These are phyloP conservation scores for Prunus mume DNA, from an alignment of 306 rosid species.

Conservation along the genomic window DNA sequence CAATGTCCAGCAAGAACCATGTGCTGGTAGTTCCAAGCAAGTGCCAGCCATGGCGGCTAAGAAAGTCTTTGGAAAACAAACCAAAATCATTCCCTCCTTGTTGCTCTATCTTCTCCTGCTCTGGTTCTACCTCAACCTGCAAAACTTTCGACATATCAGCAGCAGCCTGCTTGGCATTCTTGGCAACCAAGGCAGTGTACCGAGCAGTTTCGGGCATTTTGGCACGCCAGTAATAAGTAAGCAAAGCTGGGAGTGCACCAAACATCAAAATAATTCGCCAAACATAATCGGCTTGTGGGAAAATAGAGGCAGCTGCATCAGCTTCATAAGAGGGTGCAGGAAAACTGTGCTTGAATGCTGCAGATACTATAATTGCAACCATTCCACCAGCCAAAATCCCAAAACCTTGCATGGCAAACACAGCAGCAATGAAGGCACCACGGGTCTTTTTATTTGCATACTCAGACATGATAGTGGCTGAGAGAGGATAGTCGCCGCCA, in stretches of 20 bases:
- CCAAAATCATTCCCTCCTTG: slow-evolving; percentile 50
- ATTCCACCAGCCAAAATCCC: slow-evolving; percentile 80
- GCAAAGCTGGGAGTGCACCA: slow-evolving; percentile 74
- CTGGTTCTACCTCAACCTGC: slow-evolving; percentile 58
- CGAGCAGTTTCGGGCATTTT: slow-evolving; percentile 95
- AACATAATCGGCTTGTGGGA: slow-evolving; percentile 68
- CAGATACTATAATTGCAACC: slow-evolving; percentile 65
- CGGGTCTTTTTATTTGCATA: slow-evolving; percentile 84
- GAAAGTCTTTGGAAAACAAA: slow-evolving; percentile 51
- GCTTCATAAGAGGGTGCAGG: slow-evolving; percentile 49
- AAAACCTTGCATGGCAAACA: slow-evolving; percentile 93
- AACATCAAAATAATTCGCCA: slow-evolving; percentile 82
- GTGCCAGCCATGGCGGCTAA: slow-evolving; percentile 68
- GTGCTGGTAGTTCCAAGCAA: slow-evolving; percentile 70
- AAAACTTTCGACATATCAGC: slow-evolving; percentile 76
- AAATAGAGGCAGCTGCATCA: slow-evolving; percentile 48
- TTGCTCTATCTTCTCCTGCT: slow-evolving; percentile 32
- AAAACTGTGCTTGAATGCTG: slow-evolving; percentile 40
- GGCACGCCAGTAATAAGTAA: slow-evolving; percentile 79
- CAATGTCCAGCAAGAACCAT: slow-evolving; percentile 84
- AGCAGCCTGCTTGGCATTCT: slow-evolving; percentile 66
- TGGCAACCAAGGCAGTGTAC: slow-evolving; percentile 87
- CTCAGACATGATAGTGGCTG: slow-evolving; percentile 94
- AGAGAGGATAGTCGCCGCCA: slow-evolving; percentile 94
- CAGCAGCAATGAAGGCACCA: slow-evolving; percentile 88